Conservation (phyloP, 371 early-diverging fungal species). For the Capillidium rhysosporum region DNA sequence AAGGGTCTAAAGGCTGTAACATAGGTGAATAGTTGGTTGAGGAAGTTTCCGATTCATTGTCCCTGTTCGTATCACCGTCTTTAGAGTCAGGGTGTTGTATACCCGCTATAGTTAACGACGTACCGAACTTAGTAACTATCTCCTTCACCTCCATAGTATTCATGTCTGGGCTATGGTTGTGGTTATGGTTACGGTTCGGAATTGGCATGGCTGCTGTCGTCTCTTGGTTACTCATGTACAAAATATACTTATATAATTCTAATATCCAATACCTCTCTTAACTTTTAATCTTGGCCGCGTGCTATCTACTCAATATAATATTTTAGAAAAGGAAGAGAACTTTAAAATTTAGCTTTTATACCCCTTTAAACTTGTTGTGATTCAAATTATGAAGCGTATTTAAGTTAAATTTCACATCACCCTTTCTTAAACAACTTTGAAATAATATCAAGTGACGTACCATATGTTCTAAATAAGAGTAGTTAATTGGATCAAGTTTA, state of each 20-base stretch:
- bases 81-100: background rate
- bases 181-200: background rate
- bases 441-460: too few species aligned
- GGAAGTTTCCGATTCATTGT: background rate
- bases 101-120: background rate
- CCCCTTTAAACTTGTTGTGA: too few species aligned
- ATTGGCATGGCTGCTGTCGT: background rate
- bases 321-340: too few species aligned
- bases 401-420: background rate
- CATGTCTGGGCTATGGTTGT: background rate
- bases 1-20: background rate
- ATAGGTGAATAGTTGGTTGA: background rate
- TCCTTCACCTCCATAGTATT: background rate
- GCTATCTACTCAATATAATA: too few species aligned
- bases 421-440: background rate
- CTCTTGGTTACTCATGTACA: background rate
- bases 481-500: background rate
- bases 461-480: too few species aligned
- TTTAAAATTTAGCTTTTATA: too few species aligned
- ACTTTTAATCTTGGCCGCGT: too few species aligned
- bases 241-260: too few species aligned
- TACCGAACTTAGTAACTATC: background rate
- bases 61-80: background rate
- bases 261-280: too few species aligned
- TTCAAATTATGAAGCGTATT: too few species aligned